Evolutionary conservation across 495 filamentous ascomycete species (phyloP).

Genomic region (Polyplosphaeria fusca): DNA sequence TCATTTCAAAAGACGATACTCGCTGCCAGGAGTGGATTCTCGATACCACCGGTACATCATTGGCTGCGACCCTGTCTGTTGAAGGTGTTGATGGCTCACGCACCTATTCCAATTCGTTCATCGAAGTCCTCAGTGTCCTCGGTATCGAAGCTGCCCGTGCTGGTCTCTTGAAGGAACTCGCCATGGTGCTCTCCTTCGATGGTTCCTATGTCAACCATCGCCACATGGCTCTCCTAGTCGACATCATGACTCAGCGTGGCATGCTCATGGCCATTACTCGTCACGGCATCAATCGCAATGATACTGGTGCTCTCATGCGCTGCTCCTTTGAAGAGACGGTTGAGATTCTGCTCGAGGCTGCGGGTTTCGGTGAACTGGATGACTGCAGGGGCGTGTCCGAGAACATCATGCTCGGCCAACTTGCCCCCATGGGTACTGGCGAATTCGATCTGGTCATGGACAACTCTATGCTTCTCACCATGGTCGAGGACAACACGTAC

Average conservation of each 20-base stretch:
- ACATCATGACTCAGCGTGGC: conserved; percentile 96
- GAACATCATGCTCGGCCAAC: conserved; percentile 96
- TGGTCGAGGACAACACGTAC: conserved; percentile 83
- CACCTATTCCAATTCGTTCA: conserved; percentile 92
- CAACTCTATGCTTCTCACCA: conserved; percentile 89
- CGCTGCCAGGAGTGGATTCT: conserved; percentile 89
- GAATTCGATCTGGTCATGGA: conserved; percentile 91
- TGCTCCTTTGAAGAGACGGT: conserved; percentile 99
- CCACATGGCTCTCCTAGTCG: conserved; percentile 91
- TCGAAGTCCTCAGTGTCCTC: conserved; percentile 87
- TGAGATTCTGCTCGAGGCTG: conserved; percentile 93
- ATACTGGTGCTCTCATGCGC: conserved; percentile 97
- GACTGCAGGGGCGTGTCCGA: conserved; percentile 97
- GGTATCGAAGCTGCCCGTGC: conserved; percentile 92
- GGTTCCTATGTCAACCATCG: conserved; percentile 99
- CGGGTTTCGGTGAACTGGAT: conserved; percentile 88
- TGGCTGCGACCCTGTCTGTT: conserved; percentile 77
- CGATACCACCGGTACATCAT: conserved; percentile 83
- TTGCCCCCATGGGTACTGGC: conserved; percentile 93
- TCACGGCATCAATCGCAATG: conserved; percentile 96
- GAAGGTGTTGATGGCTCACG: conserved; percentile 85
- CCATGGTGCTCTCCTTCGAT: conserved; percentile 88
- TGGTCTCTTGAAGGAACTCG: conserved; percentile 82
- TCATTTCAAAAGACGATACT: conserved; percentile 64
- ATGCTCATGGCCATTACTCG: conserved; percentile 92